Base-by-base conservation (phyloP, 441 rosid genomes). In the Adansonia rubrostipa region DNA sequence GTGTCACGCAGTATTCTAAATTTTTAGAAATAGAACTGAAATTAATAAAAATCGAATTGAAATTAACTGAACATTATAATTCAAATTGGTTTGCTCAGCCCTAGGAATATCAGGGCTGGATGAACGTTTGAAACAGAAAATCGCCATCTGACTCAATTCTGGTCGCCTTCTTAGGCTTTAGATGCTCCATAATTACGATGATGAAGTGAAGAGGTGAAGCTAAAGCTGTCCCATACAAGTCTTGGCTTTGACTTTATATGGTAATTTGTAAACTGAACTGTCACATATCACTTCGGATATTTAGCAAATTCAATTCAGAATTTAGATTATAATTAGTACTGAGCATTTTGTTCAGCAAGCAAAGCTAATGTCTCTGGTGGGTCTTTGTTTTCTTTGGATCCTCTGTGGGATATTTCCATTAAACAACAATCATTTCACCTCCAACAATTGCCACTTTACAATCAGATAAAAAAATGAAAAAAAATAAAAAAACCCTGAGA, bases 81-180 rank as follows among this genome's bases (percentile, higher is more conserved):
- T 36, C 42, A 36, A 36, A 36, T 36, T 36, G 42, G 42, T 36
- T 36, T 36, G 42, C 42, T 36, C 42, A 36, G 6, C 42, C 42
- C 6, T 36, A 36, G 42, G 42, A 36, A 84, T 42, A 54, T 82
- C 91, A 24, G 91, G 79, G 87, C 88, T 50, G 47, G 50, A 68
- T 79, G 78, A 45, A 86, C 86, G 11, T 76, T 77, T 79, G 56
- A 73, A 86, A 85, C 44, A 66, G 82, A 61, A 88, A 88, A 68
- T 48, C 78, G 75, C 74, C 74, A 75, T 63, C 40, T 17, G 61
- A 42, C 45, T 42, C 61, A 3, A 6, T 45, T 45, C 17, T 15
- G 22, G 17, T 56, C 19, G 42, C 69, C 72, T 79, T 40, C 36
- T 51, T 44, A 6, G 45, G 69, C 51, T 57, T 10, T 28, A 36